Base-by-base conservation (phyloP, 1,284 basidiomycete species). In the Chalciporus sp. region DNA sequence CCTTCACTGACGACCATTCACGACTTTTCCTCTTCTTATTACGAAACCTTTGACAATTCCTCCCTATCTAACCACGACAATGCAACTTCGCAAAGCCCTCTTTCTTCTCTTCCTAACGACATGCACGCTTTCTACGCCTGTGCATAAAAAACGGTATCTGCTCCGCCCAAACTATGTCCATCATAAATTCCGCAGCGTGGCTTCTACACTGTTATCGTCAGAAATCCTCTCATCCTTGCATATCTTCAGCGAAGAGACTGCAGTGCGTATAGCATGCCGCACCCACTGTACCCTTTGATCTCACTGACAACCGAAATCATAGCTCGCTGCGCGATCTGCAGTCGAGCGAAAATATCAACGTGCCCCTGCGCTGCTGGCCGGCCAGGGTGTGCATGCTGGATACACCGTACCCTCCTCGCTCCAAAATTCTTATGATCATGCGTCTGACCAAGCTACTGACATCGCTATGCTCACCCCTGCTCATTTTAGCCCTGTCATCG, bases 321-420 rank as follows among this genome's bases (percentile, higher is more conserved):
- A 64, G 66, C 55, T 67, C 19, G 41, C 60, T 10, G 51, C 53
- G 5, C 66, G 51, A 46, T 44, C 57, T 23, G 52, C 54, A 7
- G 46, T 49, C 4, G 35, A 44, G n/a, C 52, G 44, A 2, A 66
- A 68, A 47, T 68, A 65, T 8, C 50, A 27, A 45, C 53, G 63
- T 17, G 63, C 66, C 3, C 51, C 57, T 39, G 44, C 50, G 11
- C 40, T 67, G 20, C 40, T 65, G 0, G 48, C 60, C 26, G 50
- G 52, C 17, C 51, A 52, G 7, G 47, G 48, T 7, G 54, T 46
- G 7, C 59, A 31, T 12, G 46, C 48, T 17, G 42, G 47, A 20
- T 57, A 63, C n/a, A 7, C 19, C 33, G 47, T 65, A 16, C 52
- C 66, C n/a, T n/a, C 53, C 12, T 52, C 54, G 7, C 53, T 68